Evolutionary conservation across 495 filamentous ascomycete genomes (phyloP).

Genomic region (Glonium stellatum): DNA sequence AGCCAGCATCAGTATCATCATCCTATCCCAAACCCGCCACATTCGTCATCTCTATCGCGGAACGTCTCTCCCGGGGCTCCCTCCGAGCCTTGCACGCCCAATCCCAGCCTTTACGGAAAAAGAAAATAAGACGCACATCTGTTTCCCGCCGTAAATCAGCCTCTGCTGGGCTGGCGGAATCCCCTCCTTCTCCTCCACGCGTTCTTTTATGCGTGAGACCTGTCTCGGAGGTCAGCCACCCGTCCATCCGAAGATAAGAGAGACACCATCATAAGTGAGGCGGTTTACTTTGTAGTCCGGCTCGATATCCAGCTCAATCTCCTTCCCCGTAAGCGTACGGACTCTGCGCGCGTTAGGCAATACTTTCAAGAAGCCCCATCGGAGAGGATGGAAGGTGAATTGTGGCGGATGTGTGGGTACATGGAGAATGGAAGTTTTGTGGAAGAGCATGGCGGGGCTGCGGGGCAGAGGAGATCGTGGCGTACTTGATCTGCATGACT

Average conservation of each 20-base stretch:
- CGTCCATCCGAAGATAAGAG: not conserved
- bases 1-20: not conserved
- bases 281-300: conserved; percentile 71
- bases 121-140: conserved; percentile 61
- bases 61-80: no score
- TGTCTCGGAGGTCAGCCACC: conserved; percentile 29
- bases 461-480: not conserved
- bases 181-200: conserved; percentile 96
- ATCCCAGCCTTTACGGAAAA: not conserved
- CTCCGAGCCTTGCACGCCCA: no score
- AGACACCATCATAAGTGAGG: not conserved
- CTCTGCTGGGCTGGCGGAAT: conserved; percentile 97
- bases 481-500: conserved; percentile 30
- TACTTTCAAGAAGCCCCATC: not conserved
- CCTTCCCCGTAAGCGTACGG: conserved; percentile 94
- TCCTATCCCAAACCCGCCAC: not conserved
- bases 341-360: conserved; percentile 51
- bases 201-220: conserved; percentile 95
- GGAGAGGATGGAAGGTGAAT: no score
- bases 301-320: conserved; percentile 98
- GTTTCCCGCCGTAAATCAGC: conserved; percentile 92
- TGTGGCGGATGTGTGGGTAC: no score
- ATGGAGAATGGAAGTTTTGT: no score
- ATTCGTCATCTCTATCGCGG: no score
- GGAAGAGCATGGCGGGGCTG: no score